Evolutionary conservation across 192 early-diverging fungal species (phyloP), one percentile per base, ranked within the genome.

Genomic region (Coemansia sp.): DNA sequence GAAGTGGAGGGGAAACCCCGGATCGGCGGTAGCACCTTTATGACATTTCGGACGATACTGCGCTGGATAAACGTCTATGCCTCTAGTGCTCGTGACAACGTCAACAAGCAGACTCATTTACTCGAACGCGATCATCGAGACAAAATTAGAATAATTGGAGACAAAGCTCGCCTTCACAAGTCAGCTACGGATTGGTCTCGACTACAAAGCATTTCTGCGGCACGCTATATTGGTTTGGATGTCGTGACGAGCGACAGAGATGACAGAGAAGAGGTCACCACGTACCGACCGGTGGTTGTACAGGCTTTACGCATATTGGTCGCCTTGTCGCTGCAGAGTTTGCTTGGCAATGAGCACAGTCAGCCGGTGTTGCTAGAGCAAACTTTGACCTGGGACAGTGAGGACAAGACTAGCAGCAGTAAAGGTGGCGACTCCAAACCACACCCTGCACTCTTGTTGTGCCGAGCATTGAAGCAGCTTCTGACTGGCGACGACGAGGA

Each of bases 181-280:
- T 68, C 67, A 5, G 73, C 78, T 0, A 80, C 78, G 3, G 78
- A 80, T 61, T 80, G 78, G 78, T 63, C 73, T 17, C 73, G 78
- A 8, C 33, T 80, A 64, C 78, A 80, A 46, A 47, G 64, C 2
- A 39, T 80, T 23, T 53, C 78, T 7, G 33, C 67, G 0, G 66
- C 71, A n/a, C 64, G 62, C 26, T 37, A 6, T 30, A 32, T 21
- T 3, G 23, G 11, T 3, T 44, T 39, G 9, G 37, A 62, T 33
- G n/a, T 35, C 30, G 52, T 52, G 10, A 55, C 35, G 11, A 16
- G 33, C 7, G 17, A 23, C 44, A 28, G 23, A 6, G 23, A 30
- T 14, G 52, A 23, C 44, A 64, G 47, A 23, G 42, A 44, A 23
- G 23, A 14, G 28, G 28, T 50, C 6, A 28, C 16, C 8, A 77